These are phyloP conservation scores for Lactifluus pinguis DNA, from an alignment of 768 basidiomycete genomes.

Conservation along the genomic window DNA sequence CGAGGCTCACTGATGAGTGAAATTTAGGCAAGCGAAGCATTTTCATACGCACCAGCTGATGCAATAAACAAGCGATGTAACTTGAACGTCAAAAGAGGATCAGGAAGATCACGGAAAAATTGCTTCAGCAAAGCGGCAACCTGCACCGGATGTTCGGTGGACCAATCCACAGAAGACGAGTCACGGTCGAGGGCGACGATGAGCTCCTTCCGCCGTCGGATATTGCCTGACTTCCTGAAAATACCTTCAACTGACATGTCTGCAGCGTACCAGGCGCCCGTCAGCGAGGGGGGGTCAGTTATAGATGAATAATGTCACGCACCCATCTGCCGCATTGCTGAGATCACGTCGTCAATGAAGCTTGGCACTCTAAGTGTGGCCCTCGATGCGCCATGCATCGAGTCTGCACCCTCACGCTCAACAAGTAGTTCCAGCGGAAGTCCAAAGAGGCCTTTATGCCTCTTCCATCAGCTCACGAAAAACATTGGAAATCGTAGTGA, in stretches of 20 bases:
- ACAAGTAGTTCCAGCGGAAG: constrained; percentile 89
- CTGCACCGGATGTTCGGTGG: constrained; percentile 94
- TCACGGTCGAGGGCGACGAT: constrained; percentile 94
- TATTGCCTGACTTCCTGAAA: constrained; percentile 97
- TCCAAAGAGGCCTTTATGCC: constrained; percentile 72
- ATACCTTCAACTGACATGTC: constrained; percentile 99
- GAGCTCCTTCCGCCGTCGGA: constrained; percentile 82
- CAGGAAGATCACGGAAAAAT: constrained; percentile 92
- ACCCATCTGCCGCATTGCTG: constrained; percentile 99
- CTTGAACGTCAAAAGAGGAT: constrained; percentile 92
- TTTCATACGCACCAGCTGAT: constrained; percentile 62
- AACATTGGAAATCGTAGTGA: constrained; percentile 1
- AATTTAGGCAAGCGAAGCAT: neutral
- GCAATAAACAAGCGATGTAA: constrained; percentile 82
- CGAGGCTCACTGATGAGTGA: constrained; percentile 12
- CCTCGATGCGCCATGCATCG: constrained; percentile 80
- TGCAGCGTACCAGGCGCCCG: constrained; percentile 25
- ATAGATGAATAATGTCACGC: constrained; percentile 24
- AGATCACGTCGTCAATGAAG: constrained; percentile 96
- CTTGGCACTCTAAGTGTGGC: constrained; percentile 84
- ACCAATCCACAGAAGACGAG: constrained; percentile 80
- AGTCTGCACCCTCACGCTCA: constrained; percentile 93
- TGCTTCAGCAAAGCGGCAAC: constrained; percentile 95
- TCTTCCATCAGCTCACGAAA: constrained; percentile 11
- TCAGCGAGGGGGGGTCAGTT: neutral